Evolutionary conservation across 1,139 yeast genomes (phyloP).

Genomic region (Saccharomyces hybrid): DNA sequence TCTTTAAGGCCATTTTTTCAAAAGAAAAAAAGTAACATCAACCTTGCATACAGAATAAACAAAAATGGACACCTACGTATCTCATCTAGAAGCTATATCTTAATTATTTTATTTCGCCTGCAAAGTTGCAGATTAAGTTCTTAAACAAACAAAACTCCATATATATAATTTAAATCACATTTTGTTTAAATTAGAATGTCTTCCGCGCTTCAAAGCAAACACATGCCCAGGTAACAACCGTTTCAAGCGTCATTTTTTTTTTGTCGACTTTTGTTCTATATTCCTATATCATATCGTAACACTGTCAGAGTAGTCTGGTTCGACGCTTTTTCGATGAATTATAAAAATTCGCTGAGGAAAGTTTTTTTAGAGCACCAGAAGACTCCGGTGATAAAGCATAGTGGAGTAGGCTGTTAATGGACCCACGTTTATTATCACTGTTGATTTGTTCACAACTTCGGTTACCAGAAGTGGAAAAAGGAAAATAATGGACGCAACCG

Average conservation of each 20-base stretch:
- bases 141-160: not conserved
- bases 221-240: not conserved
- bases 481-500: conserved; percentile 58
- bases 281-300: not conserved
- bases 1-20: not conserved
- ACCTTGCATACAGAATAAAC: not conserved
- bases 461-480: conserved; percentile 13
- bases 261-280: not conserved
- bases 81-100: not conserved
- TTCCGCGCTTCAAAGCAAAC: not conserved
- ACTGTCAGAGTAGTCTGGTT: not conserved
- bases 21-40: not conserved
- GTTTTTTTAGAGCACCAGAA: not conserved
- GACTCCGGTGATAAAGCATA: not conserved
- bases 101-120: not conserved
- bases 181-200: not conserved
- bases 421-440: not conserved
- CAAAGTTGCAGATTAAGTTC: not conserved
- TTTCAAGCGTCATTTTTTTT: not conserved
- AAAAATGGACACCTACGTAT: not conserved
- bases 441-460: no score
- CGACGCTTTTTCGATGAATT: not conserved
- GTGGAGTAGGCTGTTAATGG: not conserved
- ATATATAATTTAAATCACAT: not conserved
- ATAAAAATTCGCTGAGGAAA: not conserved